These are phyloP conservation scores for Fusarium duplospermum DNA, from an alignment of 2,329 filamentous ascomycete species.

Conservation along the genomic window DNA sequence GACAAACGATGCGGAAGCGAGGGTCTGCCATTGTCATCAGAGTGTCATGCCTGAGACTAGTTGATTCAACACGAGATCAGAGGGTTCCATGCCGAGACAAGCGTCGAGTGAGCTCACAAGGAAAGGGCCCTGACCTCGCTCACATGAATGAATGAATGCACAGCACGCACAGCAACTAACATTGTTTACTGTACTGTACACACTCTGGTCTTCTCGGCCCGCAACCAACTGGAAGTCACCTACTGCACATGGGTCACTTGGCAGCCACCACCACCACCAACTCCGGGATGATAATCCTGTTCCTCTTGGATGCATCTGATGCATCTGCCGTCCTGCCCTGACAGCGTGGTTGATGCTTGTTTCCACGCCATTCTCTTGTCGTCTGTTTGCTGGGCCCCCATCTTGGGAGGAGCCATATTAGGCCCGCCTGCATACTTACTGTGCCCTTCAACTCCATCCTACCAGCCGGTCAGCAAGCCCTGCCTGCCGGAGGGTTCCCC, in stretches of 20 bases:
- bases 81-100: background rate
- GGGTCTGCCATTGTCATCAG: background rate
- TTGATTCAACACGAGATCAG: background rate
- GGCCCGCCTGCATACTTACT: conserved; percentile 9
- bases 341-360: conserved; percentile 35
- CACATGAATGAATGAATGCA: background rate
- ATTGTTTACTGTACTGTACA: background rate
- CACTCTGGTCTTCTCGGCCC: background rate
- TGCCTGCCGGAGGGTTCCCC: conserved; percentile 23
- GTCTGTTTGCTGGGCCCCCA: background rate
- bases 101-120: background rate
- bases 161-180: background rate
- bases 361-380: conserved; percentile 10
- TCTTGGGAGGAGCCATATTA: background rate
- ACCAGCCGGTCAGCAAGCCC: conserved; percentile 27
- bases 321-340: conserved; percentile 13
- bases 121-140: background rate
- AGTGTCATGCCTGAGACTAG: background rate
- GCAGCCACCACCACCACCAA: background rate
- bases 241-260: background rate
- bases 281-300: conserved; percentile 3
- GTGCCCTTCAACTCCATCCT: background rate
- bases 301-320: background rate
- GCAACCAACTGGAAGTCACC: background rate
- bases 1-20: background rate